These are phyloP conservation scores for Suhomyces terraborum DNA, from an alignment of 1,139 yeast genomes.

Conservation along the genomic window DNA sequence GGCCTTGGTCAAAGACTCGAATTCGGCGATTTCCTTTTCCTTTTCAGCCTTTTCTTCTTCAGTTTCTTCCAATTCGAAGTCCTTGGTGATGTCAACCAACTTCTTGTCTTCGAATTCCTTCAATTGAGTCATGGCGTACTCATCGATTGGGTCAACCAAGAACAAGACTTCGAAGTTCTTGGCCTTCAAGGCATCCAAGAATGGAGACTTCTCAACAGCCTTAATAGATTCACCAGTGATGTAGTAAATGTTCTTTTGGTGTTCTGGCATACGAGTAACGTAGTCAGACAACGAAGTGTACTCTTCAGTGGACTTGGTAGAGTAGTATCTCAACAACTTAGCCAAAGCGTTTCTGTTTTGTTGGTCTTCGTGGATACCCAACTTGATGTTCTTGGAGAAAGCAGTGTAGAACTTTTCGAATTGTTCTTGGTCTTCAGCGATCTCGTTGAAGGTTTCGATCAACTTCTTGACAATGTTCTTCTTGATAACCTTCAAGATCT, in stretches of 20 bases:
- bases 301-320: constrained; percentile 95
- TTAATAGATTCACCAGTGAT: constrained; percentile 98
- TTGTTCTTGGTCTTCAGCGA: constrained; percentile 98
- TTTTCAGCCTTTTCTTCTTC: constrained; percentile 95
- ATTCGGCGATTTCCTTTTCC: constrained; percentile 91
- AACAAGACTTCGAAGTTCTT: constrained; percentile 97
- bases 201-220: constrained; percentile 99
- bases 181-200: constrained; percentile 97
- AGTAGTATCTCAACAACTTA: constrained; percentile 94
- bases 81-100: constrained; percentile 98
- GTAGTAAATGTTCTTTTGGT: constrained; percentile 98
- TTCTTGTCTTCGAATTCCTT: constrained; percentile 99
- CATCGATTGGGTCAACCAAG: constrained; percentile 99
- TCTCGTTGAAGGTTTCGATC: constrained; percentile 98
- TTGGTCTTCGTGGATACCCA: constrained; percentile 98
- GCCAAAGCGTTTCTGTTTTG: constrained; percentile 96
- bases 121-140: constrained; percentile 98
- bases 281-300: constrained; percentile 92
- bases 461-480: constrained; percentile 99
- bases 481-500: constrained; percentile 98
- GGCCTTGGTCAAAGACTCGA: constrained; percentile 91
- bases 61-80: constrained; percentile 97
- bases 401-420: constrained; percentile 98
- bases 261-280: constrained; percentile 99
- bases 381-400: constrained; percentile 96